phyloP scores from a whole-genome alignment of 1,284 basidiomycete species.

The Cerrena zonata region DNA sequence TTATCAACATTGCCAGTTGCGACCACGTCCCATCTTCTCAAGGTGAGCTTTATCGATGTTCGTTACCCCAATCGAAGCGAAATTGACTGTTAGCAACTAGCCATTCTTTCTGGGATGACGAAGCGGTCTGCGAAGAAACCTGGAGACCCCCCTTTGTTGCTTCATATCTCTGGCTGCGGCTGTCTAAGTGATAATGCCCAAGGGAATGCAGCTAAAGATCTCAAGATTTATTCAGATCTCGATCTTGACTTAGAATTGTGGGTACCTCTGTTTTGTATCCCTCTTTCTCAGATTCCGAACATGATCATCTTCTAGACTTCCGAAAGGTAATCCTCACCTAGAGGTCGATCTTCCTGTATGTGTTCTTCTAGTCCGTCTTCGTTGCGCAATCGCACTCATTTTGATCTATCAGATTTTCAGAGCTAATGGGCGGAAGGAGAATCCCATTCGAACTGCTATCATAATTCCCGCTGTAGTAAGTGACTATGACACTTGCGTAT shows the following conservation, averaged over 20 bases:
- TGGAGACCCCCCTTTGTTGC: slow-evolving; percentile 35
- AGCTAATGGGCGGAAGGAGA: slow-evolving; percentile 34
- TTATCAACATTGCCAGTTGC: slow-evolving; percentile 36
- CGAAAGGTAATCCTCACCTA: slow-evolving; percentile 31
- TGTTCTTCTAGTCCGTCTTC: background rate
- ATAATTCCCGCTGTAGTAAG: slow-evolving; percentile 24
- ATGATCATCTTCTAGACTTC: slow-evolving; percentile 8
- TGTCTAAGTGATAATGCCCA: slow-evolving; percentile 35
- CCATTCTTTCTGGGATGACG: slow-evolving; percentile 35
- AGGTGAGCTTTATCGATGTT: slow-evolving; percentile 24
- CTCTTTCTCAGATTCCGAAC: background rate
- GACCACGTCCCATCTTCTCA: slow-evolving; percentile 32
- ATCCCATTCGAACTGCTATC: slow-evolving; percentile 38
- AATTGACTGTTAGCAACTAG: no score
- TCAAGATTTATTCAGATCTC: slow-evolving; percentile 32
- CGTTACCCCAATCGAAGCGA: no score
- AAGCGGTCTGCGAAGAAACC: slow-evolving; percentile 29
- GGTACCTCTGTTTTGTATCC: slow-evolving; percentile 1
- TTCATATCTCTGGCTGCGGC: slow-evolving; percentile 38
- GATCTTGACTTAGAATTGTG: slow-evolving; percentile 29
- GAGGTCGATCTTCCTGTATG: slow-evolving; percentile 31
- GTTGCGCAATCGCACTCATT: background rate
- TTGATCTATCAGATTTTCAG: slow-evolving; percentile 27
- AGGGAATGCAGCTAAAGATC: slow-evolving; percentile 29
- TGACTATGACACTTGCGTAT: background rate